Evolutionary conservation across 2,329 filamentous ascomycete genomes (phyloP).

Genomic region (Microsporum canis): DNA sequence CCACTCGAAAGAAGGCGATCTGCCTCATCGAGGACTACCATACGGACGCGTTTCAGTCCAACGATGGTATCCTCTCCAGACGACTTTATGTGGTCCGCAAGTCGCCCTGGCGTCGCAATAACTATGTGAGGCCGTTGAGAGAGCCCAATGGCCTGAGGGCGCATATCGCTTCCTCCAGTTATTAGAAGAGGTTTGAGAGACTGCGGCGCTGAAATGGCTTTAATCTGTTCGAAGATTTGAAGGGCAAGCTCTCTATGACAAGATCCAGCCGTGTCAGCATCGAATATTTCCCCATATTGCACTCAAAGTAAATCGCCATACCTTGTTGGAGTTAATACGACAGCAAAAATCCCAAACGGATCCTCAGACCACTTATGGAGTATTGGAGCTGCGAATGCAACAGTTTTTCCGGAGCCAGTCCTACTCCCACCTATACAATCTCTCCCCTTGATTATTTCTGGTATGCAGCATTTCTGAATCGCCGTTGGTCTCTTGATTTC

Average conservation of each 20-base stretch:
- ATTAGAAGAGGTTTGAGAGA: conserved; percentile 80
- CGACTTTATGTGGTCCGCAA: conserved; percentile 85
- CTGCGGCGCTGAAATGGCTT: conserved; percentile 79
- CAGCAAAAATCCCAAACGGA: conserved; percentile 77
- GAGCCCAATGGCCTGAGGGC: conserved; percentile 73
- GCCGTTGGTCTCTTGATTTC: conserved; percentile 81
- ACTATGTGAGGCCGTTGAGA: conserved; percentile 76
- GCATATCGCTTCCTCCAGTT: conserved; percentile 88
- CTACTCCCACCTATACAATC: conserved; percentile 92
- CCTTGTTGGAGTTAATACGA: conserved; percentile 81
- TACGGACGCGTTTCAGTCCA: conserved; percentile 65
- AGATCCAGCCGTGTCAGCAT: conserved; percentile 2
- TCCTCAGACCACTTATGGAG: conserved; percentile 88
- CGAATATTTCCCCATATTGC: background rate
- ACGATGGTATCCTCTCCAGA: conserved; percentile 85
- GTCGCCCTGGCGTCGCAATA: conserved; percentile 82
- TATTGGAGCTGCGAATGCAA: conserved; percentile 90
- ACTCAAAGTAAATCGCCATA: conserved; percentile 24
- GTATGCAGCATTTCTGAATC: conserved; percentile 88
- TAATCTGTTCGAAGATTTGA: conserved; percentile 93
- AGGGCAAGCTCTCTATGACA: conserved; percentile 65
- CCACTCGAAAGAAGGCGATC: conserved; percentile 70
- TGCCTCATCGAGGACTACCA: conserved; percentile 90
- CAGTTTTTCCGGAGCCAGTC: conserved; percentile 94
- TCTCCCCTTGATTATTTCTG: conserved; percentile 76